phyloP scores from a whole-genome alignment of 1,139 yeast species.

The Pichia sp. region DNA sequence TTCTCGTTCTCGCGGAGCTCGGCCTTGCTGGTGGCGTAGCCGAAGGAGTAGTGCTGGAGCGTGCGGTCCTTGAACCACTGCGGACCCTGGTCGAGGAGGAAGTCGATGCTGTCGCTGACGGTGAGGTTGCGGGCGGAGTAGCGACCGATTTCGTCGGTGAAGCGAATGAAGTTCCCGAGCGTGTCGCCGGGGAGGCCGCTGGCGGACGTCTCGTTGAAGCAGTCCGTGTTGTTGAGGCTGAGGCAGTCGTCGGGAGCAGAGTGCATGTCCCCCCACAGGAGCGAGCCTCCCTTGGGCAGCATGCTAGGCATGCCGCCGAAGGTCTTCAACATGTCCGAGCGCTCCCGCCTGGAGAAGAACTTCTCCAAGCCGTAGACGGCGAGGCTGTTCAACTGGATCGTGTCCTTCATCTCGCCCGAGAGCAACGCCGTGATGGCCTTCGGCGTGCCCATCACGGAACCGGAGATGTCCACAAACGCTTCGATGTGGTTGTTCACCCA shows the following conservation, averaged over 20 bases:
- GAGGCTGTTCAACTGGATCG: constrained; percentile 85
- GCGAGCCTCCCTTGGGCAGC: constrained; percentile 92
- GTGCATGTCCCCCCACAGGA: constrained; percentile 74
- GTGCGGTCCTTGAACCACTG: constrained; percentile 69
- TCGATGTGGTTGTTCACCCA: constrained; percentile 88
- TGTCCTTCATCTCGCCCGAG: constrained; percentile 97
- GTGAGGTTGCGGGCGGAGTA: constrained; percentile 55
- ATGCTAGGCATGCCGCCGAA: constrained; percentile 95
- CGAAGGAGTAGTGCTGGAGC: constrained; percentile 69
- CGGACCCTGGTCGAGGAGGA: constrained; percentile 61
- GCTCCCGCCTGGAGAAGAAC: constrained; percentile 83
- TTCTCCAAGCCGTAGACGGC: constrained; percentile 94
- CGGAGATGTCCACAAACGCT: constrained; percentile 80
- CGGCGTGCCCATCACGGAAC: constrained; percentile 88
- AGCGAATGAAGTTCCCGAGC: constrained; percentile 75
- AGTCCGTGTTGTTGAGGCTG: constrained; percentile 22
- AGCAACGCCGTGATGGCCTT: constrained; percentile 85
- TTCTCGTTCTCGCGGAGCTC: constrained; percentile 63
- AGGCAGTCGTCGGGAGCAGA: constrained; percentile 57
- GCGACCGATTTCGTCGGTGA: constrained; percentile 42
- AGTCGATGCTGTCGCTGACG: constrained; percentile 60
- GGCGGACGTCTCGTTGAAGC: constrained; percentile 14
- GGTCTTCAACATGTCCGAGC: constrained; percentile 76
- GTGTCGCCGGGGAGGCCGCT: constrained; percentile 35
- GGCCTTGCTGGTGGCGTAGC: constrained; percentile 55